Base-by-base conservation (phyloP, 1,284 basidiomycete genomes). In the Puccinia sorghi region DNA sequence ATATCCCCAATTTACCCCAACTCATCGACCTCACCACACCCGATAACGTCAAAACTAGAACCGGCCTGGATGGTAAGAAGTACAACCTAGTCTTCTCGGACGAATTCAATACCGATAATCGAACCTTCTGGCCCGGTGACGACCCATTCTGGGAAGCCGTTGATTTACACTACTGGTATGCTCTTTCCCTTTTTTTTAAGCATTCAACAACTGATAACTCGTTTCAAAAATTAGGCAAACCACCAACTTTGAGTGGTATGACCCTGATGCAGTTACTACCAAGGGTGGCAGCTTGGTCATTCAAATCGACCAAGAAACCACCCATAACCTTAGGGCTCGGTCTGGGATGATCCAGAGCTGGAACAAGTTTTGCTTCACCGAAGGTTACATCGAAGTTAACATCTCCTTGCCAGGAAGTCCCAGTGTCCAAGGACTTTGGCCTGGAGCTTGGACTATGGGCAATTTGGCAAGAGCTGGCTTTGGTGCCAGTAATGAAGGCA, bases 301-400 rank as follows among this genome's bases (percentile, higher is more conserved):
- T 81, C 93, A 92, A 13, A 87, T 87, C 43, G 81, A 83, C 74
- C 83, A 86, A 54, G 85, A 87, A 76, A 84, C 84, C 22, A 89
- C 86, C 69, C 90, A 94, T 82, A 87, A 91, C 80, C 85, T 94
- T 66, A 91, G 92, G 83, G 94, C 92, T 83, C 87, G 88, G 82
- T 93, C 92, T 80, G 92, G 90, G 87, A 84, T 82, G 88, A 86
- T 82, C 59, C 82, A 84, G 64, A 85, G 84, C 57, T 96, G 94
- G 94, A 96, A 95, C 85, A 92, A 94, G 84, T 86, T 97, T 80
- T 97, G 95, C 86, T 97, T 96, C 85, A 96, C 91, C 3, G 93
- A 92, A 0, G 95, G 94, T 0, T 94, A 94, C 83, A 87, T 97
- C 77, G 93, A 95, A 84, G 89, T 88, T 3, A 87, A 88, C 11